These are phyloP conservation scores for Yamadazyma insecticola DNA, from an alignment of 805 yeast species.

Conservation along the genomic window DNA sequence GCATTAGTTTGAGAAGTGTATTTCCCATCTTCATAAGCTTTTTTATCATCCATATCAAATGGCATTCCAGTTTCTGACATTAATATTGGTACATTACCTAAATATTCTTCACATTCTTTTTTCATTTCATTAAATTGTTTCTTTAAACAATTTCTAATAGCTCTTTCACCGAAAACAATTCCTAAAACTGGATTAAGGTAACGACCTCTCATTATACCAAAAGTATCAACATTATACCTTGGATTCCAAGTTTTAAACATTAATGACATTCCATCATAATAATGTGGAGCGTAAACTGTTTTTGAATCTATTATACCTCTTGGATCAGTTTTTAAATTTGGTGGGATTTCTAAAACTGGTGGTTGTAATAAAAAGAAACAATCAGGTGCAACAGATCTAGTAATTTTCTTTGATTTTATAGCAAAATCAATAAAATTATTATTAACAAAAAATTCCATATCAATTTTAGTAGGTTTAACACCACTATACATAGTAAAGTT, in stretches of 20 bases:
- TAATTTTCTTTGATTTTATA: slow-evolving; percentile 41
- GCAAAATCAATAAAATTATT: slow-evolving; percentile 62
- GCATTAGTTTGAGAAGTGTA: slow-evolving; percentile 76
- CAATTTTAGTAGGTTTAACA: slow-evolving; percentile 23
- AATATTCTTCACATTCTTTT: slow-evolving; percentile 52
- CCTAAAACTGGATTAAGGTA: slow-evolving; percentile 71
- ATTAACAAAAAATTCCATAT: slow-evolving; percentile 57
- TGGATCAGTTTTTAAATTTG: slow-evolving; percentile 48
- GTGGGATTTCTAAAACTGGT: slow-evolving; percentile 78
- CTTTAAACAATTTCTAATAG: slow-evolving; percentile 67
- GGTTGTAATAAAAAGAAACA: slow-evolving; percentile 68
- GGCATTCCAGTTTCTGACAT: slow-evolving; percentile 98
- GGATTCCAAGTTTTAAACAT: slow-evolving; percentile 90
- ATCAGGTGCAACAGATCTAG: slow-evolving; percentile 42
- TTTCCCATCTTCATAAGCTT: slow-evolving; percentile 61
- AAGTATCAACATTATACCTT: slow-evolving; percentile 77
- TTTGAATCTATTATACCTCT: slow-evolving; percentile 51
- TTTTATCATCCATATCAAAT: slow-evolving; percentile 84
- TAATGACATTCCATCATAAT: slow-evolving; percentile 90
- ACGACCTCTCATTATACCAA: slow-evolving; percentile 78
- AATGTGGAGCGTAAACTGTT: slow-evolving; percentile 82
- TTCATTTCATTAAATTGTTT: slow-evolving; percentile 66
- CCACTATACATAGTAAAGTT: slow-evolving; percentile 23
- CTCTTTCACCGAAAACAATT: slow-evolving; percentile 75
- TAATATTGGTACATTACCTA: slow-evolving; percentile 73